A percentile compares a stretch with the other conserved stretches of the same genome.
These are phyloP conservation scores for Pseudomonodictys pantanalensis DNA, from an alignment of 495 filamentous ascomycete genomes.

Conservation along the genomic window DNA sequence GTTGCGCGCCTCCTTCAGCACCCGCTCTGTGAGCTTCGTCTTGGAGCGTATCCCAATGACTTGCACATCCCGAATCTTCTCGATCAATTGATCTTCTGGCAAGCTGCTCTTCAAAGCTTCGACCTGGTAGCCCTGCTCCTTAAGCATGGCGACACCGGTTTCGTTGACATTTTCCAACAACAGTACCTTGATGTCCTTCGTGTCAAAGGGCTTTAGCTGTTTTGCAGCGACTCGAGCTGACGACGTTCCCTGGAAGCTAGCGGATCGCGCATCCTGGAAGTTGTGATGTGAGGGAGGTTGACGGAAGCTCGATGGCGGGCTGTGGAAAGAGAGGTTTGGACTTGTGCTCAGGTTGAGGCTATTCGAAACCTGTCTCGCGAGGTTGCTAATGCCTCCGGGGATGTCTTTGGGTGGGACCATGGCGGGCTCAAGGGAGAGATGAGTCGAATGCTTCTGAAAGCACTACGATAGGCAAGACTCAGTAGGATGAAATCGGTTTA, in stretches of 20 bases:
- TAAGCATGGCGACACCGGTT: slow-evolving; percentile 79
- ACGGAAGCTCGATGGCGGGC: slow-evolving; percentile 52
- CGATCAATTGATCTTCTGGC: slow-evolving; percentile 87
- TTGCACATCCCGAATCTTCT: slow-evolving; percentile 97
- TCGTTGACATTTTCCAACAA: slow-evolving; percentile 95
- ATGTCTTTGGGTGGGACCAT: slow-evolving; percentile 30
- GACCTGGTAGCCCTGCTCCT: slow-evolving; percentile 89
- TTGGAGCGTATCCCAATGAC: slow-evolving; percentile 98
- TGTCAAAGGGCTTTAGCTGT: slow-evolving; percentile 91
- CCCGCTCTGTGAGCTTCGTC: slow-evolving; percentile 84
- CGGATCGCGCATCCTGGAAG: slow-evolving; percentile 6
- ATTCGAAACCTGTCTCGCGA: slow-evolving; percentile 19
- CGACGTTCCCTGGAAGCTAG: background rate
- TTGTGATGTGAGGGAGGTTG: slow-evolving; percentile 7
- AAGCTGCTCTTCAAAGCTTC: slow-evolving; percentile 86
- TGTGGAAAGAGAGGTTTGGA: slow-evolving; percentile 64
- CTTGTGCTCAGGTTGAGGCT: slow-evolving; percentile 46
- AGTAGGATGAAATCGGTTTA: too few relatives aligned
- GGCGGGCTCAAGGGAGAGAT: background rate
- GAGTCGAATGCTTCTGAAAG: too few relatives aligned
- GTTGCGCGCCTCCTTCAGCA: slow-evolving; percentile 85
- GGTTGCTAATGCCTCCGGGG: background rate
- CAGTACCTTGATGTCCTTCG: slow-evolving; percentile 92
- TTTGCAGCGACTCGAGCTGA: slow-evolving; percentile 51
- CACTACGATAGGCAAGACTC: too few relatives aligned